Evolutionary conservation across 73 alveolate species (phyloP).

Genomic region (Uronychia setigera): DNA sequence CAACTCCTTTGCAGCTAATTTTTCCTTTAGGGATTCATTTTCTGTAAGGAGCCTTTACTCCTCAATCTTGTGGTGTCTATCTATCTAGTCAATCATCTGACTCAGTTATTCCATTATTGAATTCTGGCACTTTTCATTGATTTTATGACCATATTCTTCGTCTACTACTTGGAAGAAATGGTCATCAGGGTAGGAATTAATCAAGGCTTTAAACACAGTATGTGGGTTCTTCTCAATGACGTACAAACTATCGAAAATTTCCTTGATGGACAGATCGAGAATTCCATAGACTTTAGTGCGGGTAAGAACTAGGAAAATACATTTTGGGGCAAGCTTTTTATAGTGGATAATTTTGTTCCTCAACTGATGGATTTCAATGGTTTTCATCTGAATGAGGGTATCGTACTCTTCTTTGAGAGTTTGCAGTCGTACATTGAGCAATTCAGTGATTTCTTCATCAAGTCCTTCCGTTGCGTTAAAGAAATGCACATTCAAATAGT

Average conservation of each 20-base stretch:
- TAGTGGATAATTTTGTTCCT: not conserved
- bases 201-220: not conserved
- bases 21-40: not conserved
- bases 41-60: not conserved
- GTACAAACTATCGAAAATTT: not conserved
- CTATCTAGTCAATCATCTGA: not conserved
- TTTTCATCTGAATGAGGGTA: not conserved
- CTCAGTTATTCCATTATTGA: not conserved
- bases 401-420: slow-evolving; percentile 4
- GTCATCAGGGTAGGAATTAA: not conserved
- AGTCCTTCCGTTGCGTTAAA: not conserved
- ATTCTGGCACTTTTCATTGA: not conserved
- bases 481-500: slow-evolving; percentile 1
- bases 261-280: not conserved
- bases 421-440: not conserved
- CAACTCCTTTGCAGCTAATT: not conserved
- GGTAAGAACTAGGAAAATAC: not conserved
- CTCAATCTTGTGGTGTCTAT: not conserved
- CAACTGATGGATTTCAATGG: not conserved
- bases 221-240: not conserved
- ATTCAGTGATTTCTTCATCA: not conserved
- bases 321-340: not conserved
- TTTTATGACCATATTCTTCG: not conserved
- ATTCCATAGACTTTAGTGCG: not conserved
- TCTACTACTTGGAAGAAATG: not conserved